Conservation (phyloP, 2,329 filamentous ascomycete genomes). For the Atkinsonella texensis region DNA sequence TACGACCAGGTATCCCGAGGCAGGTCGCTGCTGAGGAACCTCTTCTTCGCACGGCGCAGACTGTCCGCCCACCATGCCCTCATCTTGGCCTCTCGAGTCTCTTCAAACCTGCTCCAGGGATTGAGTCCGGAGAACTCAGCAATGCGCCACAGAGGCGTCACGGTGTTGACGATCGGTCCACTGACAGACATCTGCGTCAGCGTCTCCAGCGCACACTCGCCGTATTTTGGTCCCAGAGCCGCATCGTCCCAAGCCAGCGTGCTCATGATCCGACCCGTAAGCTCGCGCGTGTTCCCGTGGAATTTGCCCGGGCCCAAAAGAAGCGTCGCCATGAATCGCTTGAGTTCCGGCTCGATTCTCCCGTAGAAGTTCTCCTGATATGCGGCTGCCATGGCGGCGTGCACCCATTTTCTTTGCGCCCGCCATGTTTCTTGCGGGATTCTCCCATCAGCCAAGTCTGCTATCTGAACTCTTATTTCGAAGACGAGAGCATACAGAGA, state of each 20-base stretch:
- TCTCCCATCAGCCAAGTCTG: neutral
- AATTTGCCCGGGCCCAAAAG: constrained; percentile 34
- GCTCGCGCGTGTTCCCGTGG: constrained; percentile 33
- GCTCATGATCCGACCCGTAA: constrained; percentile 38
- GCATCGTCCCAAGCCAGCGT: constrained; percentile 38
- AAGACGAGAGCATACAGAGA: neutral
- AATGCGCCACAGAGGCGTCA: constrained; percentile 35
- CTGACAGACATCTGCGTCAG: constrained; percentile 40
- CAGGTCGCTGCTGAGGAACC: constrained; percentile 27
- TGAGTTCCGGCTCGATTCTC: constrained; percentile 34
- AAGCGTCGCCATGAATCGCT: constrained; percentile 32
- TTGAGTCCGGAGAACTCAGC: constrained; percentile 27
- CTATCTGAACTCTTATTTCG: neutral
- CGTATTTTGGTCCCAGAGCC: constrained; percentile 31
- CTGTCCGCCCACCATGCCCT: constrained; percentile 34
- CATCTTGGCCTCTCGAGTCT: constrained; percentile 29
- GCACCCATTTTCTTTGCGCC: constrained; percentile 37
- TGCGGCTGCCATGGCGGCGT: constrained; percentile 33
- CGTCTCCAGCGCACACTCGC: constrained; percentile 33
- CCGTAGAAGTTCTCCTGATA: constrained; percentile 32
- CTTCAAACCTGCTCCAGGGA: constrained; percentile 36
- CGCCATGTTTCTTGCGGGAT: constrained; percentile 30
- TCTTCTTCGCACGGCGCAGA: constrained; percentile 27
- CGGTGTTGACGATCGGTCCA: constrained; percentile 36
- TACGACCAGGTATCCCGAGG: constrained; percentile 31